phyloP scores from a whole-genome alignment of 768 basidiomycete genomes.

The Butyriboletus loyo region DNA sequence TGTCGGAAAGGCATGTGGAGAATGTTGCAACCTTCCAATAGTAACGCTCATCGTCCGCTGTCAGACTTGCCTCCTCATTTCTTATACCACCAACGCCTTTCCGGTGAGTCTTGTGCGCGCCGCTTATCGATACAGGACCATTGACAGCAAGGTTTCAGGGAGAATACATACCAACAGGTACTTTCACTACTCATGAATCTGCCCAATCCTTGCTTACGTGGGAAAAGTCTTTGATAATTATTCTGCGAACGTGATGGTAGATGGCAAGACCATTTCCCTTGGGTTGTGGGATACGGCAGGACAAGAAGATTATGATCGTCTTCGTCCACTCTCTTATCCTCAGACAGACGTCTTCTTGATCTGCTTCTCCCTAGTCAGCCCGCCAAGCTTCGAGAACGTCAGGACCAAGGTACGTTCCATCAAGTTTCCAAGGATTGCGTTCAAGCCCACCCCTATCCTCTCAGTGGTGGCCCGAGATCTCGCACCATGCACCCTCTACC shows the following conservation, averaged over 20 bases:
- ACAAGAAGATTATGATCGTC: conserved; percentile 98
- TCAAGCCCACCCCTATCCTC: conserved; percentile 8
- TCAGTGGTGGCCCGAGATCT: conserved; percentile 96
- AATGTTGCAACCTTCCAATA: conserved; percentile 2
- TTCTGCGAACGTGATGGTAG: conserved; percentile 97
- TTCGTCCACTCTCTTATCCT: conserved; percentile 96
- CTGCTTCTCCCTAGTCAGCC: conserved; percentile 97
- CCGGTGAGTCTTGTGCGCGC: conserved; percentile 55
- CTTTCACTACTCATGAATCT: conserved; percentile 14
- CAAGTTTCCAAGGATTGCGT: neutral
- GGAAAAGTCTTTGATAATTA: conserved; percentile 94
- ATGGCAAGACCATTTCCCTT: conserved; percentile 96
- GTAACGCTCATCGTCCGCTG: conserved; percentile 11
- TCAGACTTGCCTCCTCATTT: conserved; percentile 97
- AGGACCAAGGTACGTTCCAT: conserved; percentile 77
- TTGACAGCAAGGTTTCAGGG: conserved; percentile 50
- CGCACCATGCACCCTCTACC: conserved; percentile 94
- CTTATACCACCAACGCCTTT: conserved; percentile 98
- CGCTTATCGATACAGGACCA: conserved; percentile 8
- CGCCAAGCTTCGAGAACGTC: conserved; percentile 98
- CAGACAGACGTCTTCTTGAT: conserved; percentile 99
- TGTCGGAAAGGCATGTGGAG: conserved; percentile 81
- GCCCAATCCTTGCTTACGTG: conserved; percentile 8
- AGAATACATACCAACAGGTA: conserved; percentile 95
- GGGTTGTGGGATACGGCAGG: conserved; percentile 99